Evolutionary conservation across 306 rosid genomes (phyloP).

Genomic region (Pterocarpus santalinus): DNA sequence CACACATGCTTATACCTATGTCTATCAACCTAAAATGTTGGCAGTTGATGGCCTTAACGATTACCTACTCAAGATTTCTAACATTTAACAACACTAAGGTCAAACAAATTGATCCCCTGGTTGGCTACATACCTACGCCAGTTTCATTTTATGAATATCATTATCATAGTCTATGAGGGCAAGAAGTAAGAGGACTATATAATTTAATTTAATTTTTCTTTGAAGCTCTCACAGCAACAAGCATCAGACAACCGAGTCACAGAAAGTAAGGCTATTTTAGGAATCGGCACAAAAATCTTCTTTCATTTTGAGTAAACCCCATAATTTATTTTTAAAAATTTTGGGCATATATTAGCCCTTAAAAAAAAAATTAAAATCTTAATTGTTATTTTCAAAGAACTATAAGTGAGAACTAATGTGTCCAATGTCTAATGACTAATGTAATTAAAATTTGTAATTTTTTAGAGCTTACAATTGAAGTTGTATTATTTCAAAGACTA

Average conservation of each 20-base stretch:
- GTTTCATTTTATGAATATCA: background rate
- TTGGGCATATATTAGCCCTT: too few species aligned
- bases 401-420: too few species aligned
- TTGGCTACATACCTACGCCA: background rate
- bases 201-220: background rate
- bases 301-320: too few species aligned
- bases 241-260: background rate
- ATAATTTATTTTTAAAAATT: too few species aligned
- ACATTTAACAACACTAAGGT: conserved; percentile 35
- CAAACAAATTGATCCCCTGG: conserved; percentile 36
- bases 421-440: background rate
- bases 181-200: too few species aligned
- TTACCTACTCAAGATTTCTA: conserved; percentile 7
- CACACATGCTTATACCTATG: background rate
- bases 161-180: too few species aligned
- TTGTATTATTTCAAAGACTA: background rate
- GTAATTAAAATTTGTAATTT: background rate
- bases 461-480: too few species aligned
- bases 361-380: too few species aligned
- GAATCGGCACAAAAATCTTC: too few species aligned
- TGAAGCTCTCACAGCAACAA: background rate
- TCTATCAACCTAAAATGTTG: background rate
- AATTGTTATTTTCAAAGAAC: background rate
- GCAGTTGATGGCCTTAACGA: background rate
- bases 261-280: background rate